Conservation (phyloP, 1,284 basidiomycete species). For the Naganishia sp. region DNA sequence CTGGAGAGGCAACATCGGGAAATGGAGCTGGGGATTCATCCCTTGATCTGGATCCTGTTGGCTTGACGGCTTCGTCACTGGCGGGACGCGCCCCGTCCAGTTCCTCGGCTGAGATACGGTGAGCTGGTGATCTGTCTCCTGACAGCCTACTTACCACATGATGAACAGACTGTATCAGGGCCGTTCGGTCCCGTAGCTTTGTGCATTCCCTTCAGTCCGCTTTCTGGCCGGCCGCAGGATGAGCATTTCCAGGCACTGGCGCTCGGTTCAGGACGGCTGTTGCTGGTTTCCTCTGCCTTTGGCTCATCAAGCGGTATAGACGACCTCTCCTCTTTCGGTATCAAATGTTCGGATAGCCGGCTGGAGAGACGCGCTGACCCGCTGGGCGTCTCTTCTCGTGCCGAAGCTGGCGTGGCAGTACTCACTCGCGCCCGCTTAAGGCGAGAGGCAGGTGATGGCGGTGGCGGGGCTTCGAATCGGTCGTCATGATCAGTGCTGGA, state of each 20-base stretch:
- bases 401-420: slow-evolving; percentile 12
- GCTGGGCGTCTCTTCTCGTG: slow-evolving; percentile 9
- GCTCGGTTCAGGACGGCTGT: neutral
- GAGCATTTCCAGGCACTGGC: slow-evolving; percentile 83
- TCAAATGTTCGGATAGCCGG: slow-evolving; percentile 5
- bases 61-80: slow-evolving; percentile 8
- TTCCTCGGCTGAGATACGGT: slow-evolving; percentile 1
- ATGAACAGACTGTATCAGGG: slow-evolving; percentile 85
- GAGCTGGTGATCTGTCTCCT: neutral
- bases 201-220: slow-evolving; percentile 74
- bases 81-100: neutral
- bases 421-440: slow-evolving; percentile 14
- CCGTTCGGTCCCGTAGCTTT: slow-evolving; percentile 54
- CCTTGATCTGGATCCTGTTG: slow-evolving; percentile 12
- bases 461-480: slow-evolving; percentile 2
- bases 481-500: slow-evolving; percentile 46
- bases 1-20: slow-evolving; percentile 38
- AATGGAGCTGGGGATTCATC: slow-evolving; percentile 36
- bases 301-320: neutral
- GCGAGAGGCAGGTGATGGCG: neutral
- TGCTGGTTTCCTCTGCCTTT: neutral
- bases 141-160: slow-evolving; percentile 68
- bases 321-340: slow-evolving; percentile 14
- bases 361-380: slow-evolving; percentile 3
- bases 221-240: slow-evolving; percentile 84